These are phyloP conservation scores for Hypoxylon sp. DNA, from an alignment of 2,329 filamentous ascomycete species.

Conservation along the genomic window DNA sequence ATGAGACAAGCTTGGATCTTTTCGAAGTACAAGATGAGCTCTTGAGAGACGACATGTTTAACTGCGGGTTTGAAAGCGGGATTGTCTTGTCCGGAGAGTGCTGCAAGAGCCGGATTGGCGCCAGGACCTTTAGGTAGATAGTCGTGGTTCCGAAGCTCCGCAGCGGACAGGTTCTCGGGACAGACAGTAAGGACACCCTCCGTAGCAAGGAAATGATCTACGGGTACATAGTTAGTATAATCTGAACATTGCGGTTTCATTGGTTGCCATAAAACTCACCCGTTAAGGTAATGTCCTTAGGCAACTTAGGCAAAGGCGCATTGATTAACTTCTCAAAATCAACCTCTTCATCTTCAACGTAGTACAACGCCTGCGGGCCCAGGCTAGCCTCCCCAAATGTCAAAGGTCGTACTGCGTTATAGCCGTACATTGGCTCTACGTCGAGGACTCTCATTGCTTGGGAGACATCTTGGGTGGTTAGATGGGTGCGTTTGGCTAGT, in stretches of 20 bases:
- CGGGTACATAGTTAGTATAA: constrained; percentile 31
- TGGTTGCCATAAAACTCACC: constrained; percentile 64
- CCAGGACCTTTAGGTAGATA: constrained; percentile 90
- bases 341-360: constrained; percentile 97
- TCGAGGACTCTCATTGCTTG: constrained; percentile 88
- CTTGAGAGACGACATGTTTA: constrained; percentile 96
- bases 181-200: constrained; percentile 98
- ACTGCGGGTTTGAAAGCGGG: constrained; percentile 88
- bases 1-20: constrained; percentile 91
- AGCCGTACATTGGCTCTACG: constrained; percentile 97
- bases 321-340: constrained; percentile 99
- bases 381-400: constrained; percentile 94
- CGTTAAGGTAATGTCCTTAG: constrained; percentile 91
- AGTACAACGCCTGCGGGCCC: constrained; percentile 94
- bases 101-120: constrained; percentile 86
- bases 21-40: constrained; percentile 96
- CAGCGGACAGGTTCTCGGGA: constrained; percentile 92
- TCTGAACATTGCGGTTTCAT: background rate
- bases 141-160: constrained; percentile 86
- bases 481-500: constrained; percentile 84
- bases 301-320: constrained; percentile 92
- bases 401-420: constrained; percentile 85
- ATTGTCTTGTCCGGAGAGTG: constrained; percentile 85
- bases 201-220: constrained; percentile 96
- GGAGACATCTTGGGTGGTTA: constrained; percentile 90